A percentile compares a stretch with the other conserved stretches of the same genome.
These are phyloP conservation scores for Leccinum longicurvipes DNA, from an alignment of 768 basidiomycete species.

Conservation along the genomic window DNA sequence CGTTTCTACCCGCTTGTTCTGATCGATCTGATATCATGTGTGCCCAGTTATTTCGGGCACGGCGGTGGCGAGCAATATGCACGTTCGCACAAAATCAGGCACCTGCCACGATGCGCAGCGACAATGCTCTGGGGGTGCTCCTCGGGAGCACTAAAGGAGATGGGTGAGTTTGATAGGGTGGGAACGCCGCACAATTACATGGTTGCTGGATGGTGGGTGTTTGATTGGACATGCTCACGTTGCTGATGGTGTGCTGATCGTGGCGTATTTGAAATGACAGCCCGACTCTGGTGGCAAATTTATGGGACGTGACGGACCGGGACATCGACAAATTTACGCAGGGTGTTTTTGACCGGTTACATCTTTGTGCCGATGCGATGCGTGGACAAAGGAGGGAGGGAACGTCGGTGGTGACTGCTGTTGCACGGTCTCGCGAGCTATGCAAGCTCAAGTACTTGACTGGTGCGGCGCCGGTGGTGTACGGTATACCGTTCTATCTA, in stretches of 20 bases:
- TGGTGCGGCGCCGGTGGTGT: constrained; percentile 92
- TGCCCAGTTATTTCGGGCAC: constrained; percentile 89
- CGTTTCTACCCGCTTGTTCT: not conserved
- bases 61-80: constrained; percentile 95
- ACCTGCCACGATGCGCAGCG: constrained; percentile 81
- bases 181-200: constrained; percentile 96
- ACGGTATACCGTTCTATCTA: constrained; percentile 92
- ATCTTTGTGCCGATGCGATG: constrained; percentile 39
- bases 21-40: not conserved
- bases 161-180: constrained; percentile 90
- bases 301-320: constrained; percentile 98
- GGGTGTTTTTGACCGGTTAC: constrained; percentile 73
- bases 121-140: constrained; percentile 99
- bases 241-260: not conserved
- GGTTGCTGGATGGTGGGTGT: constrained; percentile 91
- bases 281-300: constrained; percentile 88
- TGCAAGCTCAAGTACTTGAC: constrained; percentile 94
- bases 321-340: constrained; percentile 94
- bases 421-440: constrained; percentile 71
- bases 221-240: not conserved
- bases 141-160: constrained; percentile 80
- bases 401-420: constrained; percentile 66
- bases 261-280: constrained; percentile 37
- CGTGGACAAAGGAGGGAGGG: constrained; percentile 1
- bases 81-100: constrained; percentile 80